phyloP scores from a whole-genome alignment of 164 flowering plant genomes.

The Vitis riparia region DNA sequence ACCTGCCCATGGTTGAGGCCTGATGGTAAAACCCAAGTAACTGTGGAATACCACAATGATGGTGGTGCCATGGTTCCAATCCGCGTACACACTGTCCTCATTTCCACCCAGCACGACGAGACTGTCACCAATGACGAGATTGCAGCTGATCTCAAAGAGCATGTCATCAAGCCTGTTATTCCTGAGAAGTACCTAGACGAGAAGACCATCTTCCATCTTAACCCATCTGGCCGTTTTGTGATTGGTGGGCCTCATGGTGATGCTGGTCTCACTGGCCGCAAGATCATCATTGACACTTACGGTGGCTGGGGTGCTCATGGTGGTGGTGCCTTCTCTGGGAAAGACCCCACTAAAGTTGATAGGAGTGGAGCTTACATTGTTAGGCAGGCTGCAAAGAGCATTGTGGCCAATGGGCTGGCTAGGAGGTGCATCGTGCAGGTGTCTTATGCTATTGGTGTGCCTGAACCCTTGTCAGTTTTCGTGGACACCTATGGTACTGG shows the following conservation, averaged over 20 bases:
- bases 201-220: slow-evolving; percentile 70
- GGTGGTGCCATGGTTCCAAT: slow-evolving; percentile 68
- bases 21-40: slow-evolving; percentile 73
- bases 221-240: slow-evolving; percentile 70
- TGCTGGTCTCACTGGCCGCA: slow-evolving; percentile 76
- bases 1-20: slow-evolving; percentile 74
- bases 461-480: slow-evolving; percentile 59
- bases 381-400: slow-evolving; percentile 66
- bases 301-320: slow-evolving; percentile 79
- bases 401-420: slow-evolving; percentile 55
- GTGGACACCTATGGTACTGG: slow-evolving; percentile 53
- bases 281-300: slow-evolving; percentile 72
- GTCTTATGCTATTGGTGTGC: slow-evolving; percentile 71
- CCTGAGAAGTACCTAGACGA: slow-evolving; percentile 64
- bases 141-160: slow-evolving; percentile 64
- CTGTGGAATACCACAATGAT: slow-evolving; percentile 65
- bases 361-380: slow-evolving; percentile 66
- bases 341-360: slow-evolving; percentile 64
- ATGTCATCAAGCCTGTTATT: slow-evolving; percentile 64
- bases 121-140: slow-evolving; percentile 69
- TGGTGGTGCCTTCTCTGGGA: slow-evolving; percentile 65
- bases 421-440: slow-evolving; percentile 65
- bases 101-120: slow-evolving; percentile 74
- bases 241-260: slow-evolving; percentile 81
- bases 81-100: slow-evolving; percentile 67